A percentile compares a stretch with the other conserved stretches of the same genome.
These are phyloP conservation scores for Anethum foeniculum DNA, from an alignment of 140 eudicot genomes.

Conservation along the genomic window DNA sequence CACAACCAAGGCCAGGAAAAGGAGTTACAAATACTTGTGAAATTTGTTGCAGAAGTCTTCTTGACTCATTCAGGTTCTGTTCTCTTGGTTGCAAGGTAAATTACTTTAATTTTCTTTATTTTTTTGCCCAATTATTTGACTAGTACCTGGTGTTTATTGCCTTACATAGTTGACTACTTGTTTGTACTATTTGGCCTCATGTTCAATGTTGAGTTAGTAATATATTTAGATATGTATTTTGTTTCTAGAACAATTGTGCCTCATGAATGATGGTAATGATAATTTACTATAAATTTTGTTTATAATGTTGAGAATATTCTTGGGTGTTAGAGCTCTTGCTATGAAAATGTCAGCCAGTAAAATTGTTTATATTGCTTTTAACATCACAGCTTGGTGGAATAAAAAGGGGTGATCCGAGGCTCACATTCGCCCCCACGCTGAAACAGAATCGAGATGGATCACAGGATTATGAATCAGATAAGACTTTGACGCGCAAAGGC, in stretches of 20 bases:
- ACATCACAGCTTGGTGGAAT: slow-evolving; percentile 48
- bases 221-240: neutral
- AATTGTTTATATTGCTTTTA: neutral
- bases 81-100: slow-evolving; percentile 78
- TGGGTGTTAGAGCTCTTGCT: neutral
- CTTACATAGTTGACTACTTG: neutral
- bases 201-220: neutral
- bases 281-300: neutral
- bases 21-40: slow-evolving; percentile 63
- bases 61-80: slow-evolving; percentile 63
- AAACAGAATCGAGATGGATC: slow-evolving; percentile 20
- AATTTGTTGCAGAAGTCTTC: slow-evolving; percentile 61
- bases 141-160: neutral
- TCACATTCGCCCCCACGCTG: slow-evolving; percentile 39
- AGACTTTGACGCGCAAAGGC: slow-evolving; percentile 29
- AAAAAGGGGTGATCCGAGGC: slow-evolving; percentile 49
- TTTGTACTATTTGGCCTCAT: neutral
- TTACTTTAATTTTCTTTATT: neutral
- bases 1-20: slow-evolving; percentile 69
- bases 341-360: too few species aligned
- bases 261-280: neutral
- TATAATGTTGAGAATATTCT: neutral
- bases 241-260: neutral
- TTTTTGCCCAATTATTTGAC: neutral
- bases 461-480: slow-evolving; percentile 38